Percentiles rank a stretch among this genome's conserved stretches.
phyloP scores from a whole-genome alignment of 495 filamentous ascomycete genomes.

The Sphaerosporella brunnea region DNA sequence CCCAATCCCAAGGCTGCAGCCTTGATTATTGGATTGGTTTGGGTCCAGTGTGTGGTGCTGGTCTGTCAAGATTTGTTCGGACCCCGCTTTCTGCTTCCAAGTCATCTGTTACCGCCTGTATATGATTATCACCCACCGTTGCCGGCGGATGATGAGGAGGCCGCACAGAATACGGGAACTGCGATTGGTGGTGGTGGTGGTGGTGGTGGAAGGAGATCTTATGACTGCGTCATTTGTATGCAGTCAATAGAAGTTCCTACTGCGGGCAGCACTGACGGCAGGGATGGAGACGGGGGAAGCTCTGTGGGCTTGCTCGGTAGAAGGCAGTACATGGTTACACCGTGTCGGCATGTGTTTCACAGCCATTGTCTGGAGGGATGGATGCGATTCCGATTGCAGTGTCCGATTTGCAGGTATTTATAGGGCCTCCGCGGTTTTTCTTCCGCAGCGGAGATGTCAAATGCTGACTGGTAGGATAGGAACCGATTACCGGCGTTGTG shows the following conservation, averaged over 20 bases:
- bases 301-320: conserved; percentile 56
- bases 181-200: conserved; percentile 30
- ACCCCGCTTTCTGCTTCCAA: conserved; percentile 54
- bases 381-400: conserved; percentile 84
- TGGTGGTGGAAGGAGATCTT: conserved; percentile 40
- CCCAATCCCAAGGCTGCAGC: conserved; percentile 45
- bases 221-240: conserved; percentile 92
- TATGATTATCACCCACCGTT: conserved; percentile 93
- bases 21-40: conserved; percentile 62
- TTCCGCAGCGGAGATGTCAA: background rate
- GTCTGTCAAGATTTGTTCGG: conserved; percentile 70
- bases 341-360: conserved; percentile 92
- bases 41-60: conserved; percentile 69
- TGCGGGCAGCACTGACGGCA: conserved; percentile 39
- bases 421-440: background rate
- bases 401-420: conserved; percentile 79
- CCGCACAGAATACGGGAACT: conserved; percentile 30
- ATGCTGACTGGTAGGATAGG: background rate
- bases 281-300: conserved; percentile 36
- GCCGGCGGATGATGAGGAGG: conserved; percentile 67
- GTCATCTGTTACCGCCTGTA: conserved; percentile 39
- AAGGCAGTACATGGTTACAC: conserved; percentile 86
- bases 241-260: conserved; percentile 69
- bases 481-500: background rate
- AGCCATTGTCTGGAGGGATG: conserved; percentile 84